Evolutionary conservation across 108 stramenopile genomes (phyloP), one percentile per base, ranked within the genome.

Genomic region (Skeletonema marinoi): DNA sequence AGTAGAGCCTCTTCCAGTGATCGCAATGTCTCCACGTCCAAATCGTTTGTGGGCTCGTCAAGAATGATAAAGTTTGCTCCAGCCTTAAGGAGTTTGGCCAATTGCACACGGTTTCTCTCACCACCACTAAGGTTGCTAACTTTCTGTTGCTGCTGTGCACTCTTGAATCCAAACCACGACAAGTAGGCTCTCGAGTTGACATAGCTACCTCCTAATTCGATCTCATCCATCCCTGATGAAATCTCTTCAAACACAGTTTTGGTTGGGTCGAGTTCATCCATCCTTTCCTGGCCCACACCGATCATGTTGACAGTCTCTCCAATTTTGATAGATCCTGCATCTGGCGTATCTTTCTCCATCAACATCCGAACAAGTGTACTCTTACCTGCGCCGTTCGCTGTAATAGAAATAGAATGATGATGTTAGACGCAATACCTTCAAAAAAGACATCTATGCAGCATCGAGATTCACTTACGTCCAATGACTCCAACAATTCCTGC

Each of bases 21-120:
- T 21, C 97, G 82, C 19, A 99, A 68, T 3, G 94, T 95, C 66
- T 93, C 95, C 0, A 94, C 92, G 70, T 99, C 98, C 17, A 85
- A 51, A 59, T 82, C 97, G 66, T 99, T 99, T 4, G 94, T 96
- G 0, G 97, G 98, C 79, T 99, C 98, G 75, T 98, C 97, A 5
- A 98, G 81, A 64, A 97, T 79, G 42, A 97, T 90, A 39, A 94
- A 42, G 74, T 97, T 97, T 25, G 91, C 96, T 32, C 96, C 95
- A 50, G 89, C 77, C 69, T 92, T 91, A 38, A 98, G 82, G 8
- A 95, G 81, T 31, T 95, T 92, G n/a, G 98, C 98, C 54, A 98
- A 77, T 65, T 96, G 93, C 10, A 95, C 93, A 1, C 98, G 89
- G 68, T 96, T 97, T 32, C n/a, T 75, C 80, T 98, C 98, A 21